Evolutionary conservation across 108 stramenopile genomes (phyloP).

Genomic region (Nitzschia sp.): DNA sequence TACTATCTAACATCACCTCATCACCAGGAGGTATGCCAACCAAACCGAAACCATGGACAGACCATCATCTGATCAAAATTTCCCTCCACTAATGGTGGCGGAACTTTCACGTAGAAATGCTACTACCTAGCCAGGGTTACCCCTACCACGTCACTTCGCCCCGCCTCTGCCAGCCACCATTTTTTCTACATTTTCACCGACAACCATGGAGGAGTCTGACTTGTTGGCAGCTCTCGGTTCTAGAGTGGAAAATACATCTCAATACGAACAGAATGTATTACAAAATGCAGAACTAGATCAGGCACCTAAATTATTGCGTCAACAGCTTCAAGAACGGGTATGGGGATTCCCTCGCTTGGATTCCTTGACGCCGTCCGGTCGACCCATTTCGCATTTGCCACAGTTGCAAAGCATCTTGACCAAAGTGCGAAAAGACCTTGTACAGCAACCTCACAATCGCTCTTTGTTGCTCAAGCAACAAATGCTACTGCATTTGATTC

Average conservation of each 20-base stretch:
- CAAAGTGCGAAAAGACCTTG: conserved; percentile 33
- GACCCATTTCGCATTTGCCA: conserved; percentile 43
- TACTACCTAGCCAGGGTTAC: too few relatives aligned
- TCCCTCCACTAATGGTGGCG: too few relatives aligned
- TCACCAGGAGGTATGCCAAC: too few relatives aligned
- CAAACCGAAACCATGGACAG: too few relatives aligned
- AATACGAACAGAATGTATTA: conserved; percentile 67
- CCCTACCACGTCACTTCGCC: too few relatives aligned
- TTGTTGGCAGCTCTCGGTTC: conserved; percentile 62
- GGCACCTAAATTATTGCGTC: conserved; percentile 47
- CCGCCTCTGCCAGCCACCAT: too few relatives aligned
- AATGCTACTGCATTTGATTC: conserved; percentile 52
- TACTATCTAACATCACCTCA: too few relatives aligned
- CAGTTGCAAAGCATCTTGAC: conserved; percentile 54
- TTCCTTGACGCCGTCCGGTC: conserved; percentile 20
- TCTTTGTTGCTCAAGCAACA: conserved; percentile 55
- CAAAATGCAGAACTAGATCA: conserved; percentile 46
- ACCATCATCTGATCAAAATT: too few relatives aligned
- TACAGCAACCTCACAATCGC: conserved; percentile 28
- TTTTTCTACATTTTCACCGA: too few relatives aligned
- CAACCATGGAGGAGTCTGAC: conserved; percentile 43
- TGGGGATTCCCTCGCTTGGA: conserved; percentile 29
- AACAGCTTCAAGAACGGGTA: too few relatives aligned
- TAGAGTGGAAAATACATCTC: conserved; percentile 36
- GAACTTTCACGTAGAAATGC: too few relatives aligned